Conservation (phyloP, 805 yeast genomes). For the Candida maltosa region DNA sequence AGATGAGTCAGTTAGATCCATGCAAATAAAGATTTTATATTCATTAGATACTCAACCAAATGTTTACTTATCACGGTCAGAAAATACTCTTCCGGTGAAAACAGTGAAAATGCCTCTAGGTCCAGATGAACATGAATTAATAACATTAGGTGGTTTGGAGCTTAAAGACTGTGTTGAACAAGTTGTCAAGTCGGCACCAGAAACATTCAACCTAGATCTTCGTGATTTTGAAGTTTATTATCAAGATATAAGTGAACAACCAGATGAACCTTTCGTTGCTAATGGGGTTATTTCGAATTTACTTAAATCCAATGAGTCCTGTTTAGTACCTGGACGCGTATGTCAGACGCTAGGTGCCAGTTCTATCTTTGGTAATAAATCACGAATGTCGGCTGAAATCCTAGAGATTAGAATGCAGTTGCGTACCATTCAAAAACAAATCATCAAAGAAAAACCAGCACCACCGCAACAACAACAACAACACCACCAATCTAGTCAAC, state of each 20-base stretch:
- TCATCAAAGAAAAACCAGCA: constrained; percentile 9
- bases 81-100: constrained; percentile 29
- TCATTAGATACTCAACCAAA: constrained; percentile 42
- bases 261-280: constrained; percentile 46
- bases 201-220: constrained; percentile 34
- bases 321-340: constrained; percentile 49
- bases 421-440: constrained; percentile 29
- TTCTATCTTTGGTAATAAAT: constrained; percentile 34
- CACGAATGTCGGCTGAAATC: constrained; percentile 42
- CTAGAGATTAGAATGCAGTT: constrained; percentile 55
- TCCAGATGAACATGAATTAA: constrained; percentile 21
- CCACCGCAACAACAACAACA: constrained; percentile 11
- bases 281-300: constrained; percentile 36
- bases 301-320: constrained; percentile 17
- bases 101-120: constrained; percentile 34
- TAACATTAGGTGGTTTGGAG: constrained; percentile 42
- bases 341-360: constrained; percentile 55
- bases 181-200: constrained; percentile 37
- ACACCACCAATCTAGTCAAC: no score
- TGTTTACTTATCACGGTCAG: constrained; percentile 40
- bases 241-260: constrained; percentile 45
- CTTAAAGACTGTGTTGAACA: constrained; percentile 36
- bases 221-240: constrained; percentile 45
- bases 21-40: constrained; percentile 45
- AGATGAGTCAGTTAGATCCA: no score